Base-by-base conservation (phyloP, 768 basidiomycete species). In the Kwoniella dendrophila region DNA sequence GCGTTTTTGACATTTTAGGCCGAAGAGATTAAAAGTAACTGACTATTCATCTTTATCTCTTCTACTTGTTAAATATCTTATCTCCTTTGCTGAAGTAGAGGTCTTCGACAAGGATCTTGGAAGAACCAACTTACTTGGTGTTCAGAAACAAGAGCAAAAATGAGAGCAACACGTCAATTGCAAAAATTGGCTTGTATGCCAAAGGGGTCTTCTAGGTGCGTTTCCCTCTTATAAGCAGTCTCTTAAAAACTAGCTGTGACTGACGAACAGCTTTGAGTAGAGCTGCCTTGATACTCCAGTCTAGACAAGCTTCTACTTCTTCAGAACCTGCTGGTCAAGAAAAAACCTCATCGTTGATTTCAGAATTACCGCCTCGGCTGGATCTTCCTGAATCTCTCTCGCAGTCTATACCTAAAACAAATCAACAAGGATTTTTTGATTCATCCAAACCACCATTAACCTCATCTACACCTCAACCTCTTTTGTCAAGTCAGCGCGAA, bases 251-350 rank as follows among this genome's bases (percentile, higher is more conserved):
- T 12, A 14, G 16, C 12, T n/a, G 32, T 51, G 16, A 7, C n/a
- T 14, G 22, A 2, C 49, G 3, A 29, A 22, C 16, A 48, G 18
- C 29, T n/a, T 20, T 30, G 8, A 3, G 38, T 29, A 58, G 27
- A 34, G n/a, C 56, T 10, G n/a, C 41, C 24, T 27, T 45, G 20
- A 5, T 58, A 10, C 43, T 56, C 22, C 26, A 20, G 2, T 36
- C 56, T 0, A n/a, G 56, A 27, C 45, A 58, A 16, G 45, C 56
- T 30, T 58, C 56, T 26, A 58, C 56, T 7, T 56, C 55, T 14
- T 36, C 56, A 20, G 26, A 45, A 33, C n/a, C 43, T 20, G 20
- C 53, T 22, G 18, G 16, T 20, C 43, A 47, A 24, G 34, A 38
- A 24, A 6, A 38, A 6, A 14, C 20, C 18, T 43, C 47, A 20